Evolutionary conservation across 352 stramenopile species (phyloP).

Genomic region (Phytophthora multivora): DNA sequence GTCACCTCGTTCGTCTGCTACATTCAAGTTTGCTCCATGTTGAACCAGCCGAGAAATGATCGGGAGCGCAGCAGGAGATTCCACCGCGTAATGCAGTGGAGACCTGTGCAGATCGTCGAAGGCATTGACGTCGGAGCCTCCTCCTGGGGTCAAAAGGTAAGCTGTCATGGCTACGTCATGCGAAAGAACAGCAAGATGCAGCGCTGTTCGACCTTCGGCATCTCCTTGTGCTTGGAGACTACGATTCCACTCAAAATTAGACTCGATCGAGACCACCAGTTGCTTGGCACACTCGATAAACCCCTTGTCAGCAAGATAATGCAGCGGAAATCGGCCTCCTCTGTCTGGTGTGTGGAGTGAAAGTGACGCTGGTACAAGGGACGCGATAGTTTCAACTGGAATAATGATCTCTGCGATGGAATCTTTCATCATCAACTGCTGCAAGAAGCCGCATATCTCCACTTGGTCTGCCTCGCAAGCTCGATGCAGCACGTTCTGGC

Average conservation of each 20-base stretch:
- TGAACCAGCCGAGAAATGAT: slow-evolving; percentile 27
- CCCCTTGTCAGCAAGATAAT: slow-evolving; percentile 47
- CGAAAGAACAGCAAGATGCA: slow-evolving; percentile 48
- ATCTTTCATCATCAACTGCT: slow-evolving; percentile 33
- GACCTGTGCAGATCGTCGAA: slow-evolving; percentile 44
- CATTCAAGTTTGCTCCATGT: slow-evolving; percentile 48
- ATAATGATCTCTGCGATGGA: slow-evolving; percentile 13
- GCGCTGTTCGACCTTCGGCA: slow-evolving; percentile 30
- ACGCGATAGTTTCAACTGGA: slow-evolving; percentile 1
- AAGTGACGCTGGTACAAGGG: background rate
- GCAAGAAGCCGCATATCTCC: slow-evolving; percentile 52
- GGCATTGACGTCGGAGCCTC: slow-evolving; percentile 18
- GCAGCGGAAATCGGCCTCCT: slow-evolving; percentile 45
- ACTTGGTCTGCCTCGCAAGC: slow-evolving; percentile 69
- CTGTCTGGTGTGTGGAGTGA: slow-evolving; percentile 39
- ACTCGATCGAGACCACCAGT: slow-evolving; percentile 31
- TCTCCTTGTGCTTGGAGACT: slow-evolving; percentile 34
- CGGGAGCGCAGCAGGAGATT: slow-evolving; percentile 30
- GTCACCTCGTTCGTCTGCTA: slow-evolving; percentile 65
- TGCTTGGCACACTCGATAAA: slow-evolving; percentile 61
- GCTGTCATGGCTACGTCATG: slow-evolving; percentile 40
- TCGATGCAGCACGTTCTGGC: slow-evolving; percentile 58
- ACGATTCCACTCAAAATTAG: slow-evolving; percentile 22
- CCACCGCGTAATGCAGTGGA: slow-evolving; percentile 48
- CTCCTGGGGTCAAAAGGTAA: slow-evolving; percentile 33